These are phyloP conservation scores for Ceriops zippeliana DNA, from an alignment of 345 rosid species.

Conservation along the genomic window DNA sequence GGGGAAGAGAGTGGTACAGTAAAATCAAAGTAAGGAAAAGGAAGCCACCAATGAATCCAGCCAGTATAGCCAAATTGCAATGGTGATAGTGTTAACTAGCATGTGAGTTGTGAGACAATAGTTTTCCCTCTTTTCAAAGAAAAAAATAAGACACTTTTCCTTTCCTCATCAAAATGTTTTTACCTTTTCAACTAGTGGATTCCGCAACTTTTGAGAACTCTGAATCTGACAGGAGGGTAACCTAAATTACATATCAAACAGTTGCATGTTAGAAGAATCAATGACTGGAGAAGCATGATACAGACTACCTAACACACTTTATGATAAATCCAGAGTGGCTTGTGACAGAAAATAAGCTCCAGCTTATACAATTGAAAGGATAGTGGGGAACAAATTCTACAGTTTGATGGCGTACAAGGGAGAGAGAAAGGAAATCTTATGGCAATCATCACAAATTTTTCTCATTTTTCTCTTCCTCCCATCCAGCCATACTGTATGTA, in stretches of 20 bases:
- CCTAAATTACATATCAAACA: conserved; percentile 38
- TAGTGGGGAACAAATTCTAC: no score
- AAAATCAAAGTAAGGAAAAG: not conserved
- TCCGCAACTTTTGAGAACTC: conserved; percentile 43
- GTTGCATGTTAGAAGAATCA: conserved; percentile 13
- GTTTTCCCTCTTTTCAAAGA: not conserved
- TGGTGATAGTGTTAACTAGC: not conserved
- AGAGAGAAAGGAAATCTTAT: not conserved
- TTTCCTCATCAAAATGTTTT: not conserved
- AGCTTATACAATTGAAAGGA: no score
- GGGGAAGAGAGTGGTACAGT: not conserved
- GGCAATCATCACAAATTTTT: conserved; percentile 1
- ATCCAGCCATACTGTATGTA: not conserved
- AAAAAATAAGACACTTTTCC: not conserved
- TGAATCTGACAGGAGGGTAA: conserved; percentile 41
- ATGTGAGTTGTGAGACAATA: not conserved
- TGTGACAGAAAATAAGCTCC: no score
- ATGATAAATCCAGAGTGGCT: not conserved
- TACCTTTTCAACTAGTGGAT: conserved; percentile 65
- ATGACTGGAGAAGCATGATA: not conserved
- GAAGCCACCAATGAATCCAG: not conserved
- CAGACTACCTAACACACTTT: not conserved
- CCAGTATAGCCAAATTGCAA: no score
- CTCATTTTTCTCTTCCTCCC: not conserved
- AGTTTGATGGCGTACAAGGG: not conserved